Evolutionary conservation across 2,329 filamentous ascomycete species (phyloP), one percentile per base, ranked within the genome.

Genomic region (Didymella pomorum): DNA sequence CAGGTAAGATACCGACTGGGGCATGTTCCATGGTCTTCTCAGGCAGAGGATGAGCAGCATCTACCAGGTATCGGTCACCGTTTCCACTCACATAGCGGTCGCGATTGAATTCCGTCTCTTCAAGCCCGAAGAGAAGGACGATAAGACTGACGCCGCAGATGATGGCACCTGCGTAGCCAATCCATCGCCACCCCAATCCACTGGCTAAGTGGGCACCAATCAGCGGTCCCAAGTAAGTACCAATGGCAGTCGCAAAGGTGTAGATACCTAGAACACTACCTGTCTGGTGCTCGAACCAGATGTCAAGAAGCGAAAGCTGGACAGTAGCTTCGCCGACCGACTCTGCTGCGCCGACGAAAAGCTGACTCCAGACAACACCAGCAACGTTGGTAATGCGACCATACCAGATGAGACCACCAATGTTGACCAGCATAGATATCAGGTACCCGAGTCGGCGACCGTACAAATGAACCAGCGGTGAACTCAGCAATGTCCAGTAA

Each of bases 391-490:
- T 57, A 26, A 66, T 62, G 20, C 64, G 61, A 28, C 59, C 59
- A 63, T 62, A 66, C 64, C 64, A 66, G 37, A 64, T 64, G 10
- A 64, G 57, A 28, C 64, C 64, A 51, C 64, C 64, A 23, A 66
- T 64, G 29, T 64, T 64, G 46, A 66, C 45, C n/a, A 64, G 14
- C 44, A 66, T 51, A 28, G 61, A 66, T 41, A 66, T 59, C 4
- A 66, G 50, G 29, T 66, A 66, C 11, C 62, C 62, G 44, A 66
- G 57, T 16, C 64, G 50, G 26, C 64, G 61, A 33, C 64, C 64
- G 47, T 66, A 66, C 52, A 66, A 44, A 47, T 64, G 61, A 20
- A 66, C 64, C 11, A 66, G 52, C 21, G 64, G 64, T 3, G 64
- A 64, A 37, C 59, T 62, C n/a, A 66, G 50, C 26, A 66, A 47